These are phyloP conservation scores for Choiromyces venosus DNA, from an alignment of 495 filamentous ascomycete genomes.

Conservation along the genomic window DNA sequence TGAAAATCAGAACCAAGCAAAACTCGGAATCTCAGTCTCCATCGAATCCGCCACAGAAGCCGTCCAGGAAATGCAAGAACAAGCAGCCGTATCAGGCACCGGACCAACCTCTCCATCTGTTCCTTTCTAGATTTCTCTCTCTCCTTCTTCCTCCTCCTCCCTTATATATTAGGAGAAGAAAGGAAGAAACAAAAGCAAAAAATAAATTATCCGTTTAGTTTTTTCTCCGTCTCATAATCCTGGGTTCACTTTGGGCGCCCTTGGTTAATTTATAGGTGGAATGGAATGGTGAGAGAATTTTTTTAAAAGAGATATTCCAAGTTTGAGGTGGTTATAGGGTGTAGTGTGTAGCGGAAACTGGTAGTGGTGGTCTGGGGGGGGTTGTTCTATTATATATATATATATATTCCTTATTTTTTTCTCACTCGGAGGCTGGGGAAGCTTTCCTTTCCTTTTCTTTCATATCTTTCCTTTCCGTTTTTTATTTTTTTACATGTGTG, in stretches of 20 bases:
- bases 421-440: not conserved
- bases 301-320: not conserved
- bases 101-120: constrained; percentile 45
- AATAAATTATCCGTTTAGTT: constrained; percentile 1
- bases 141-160: not conserved
- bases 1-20: constrained; percentile 74
- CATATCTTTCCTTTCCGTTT: no score
- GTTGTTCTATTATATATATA: not conserved
- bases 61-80: constrained; percentile 86
- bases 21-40: constrained; percentile 88
- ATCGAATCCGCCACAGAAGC: constrained; percentile 87
- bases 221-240: not conserved
- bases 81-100: constrained; percentile 49
- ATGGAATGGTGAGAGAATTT: not conserved
- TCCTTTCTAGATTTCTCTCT: constrained; percentile 48
- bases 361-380: no score
- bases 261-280: constrained; percentile 2
- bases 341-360: not conserved
- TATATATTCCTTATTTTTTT: not conserved
- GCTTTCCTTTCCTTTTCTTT: not conserved
- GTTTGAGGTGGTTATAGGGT: not conserved
- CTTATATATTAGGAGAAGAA: no score
- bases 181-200: no score
- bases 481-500: not conserved
- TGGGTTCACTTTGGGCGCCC: not conserved